Evolutionary conservation across 345 rosid genomes (phyloP), one percentile per base, ranked within the genome.

Genomic region (Eucalyptus leucophloia): DNA sequence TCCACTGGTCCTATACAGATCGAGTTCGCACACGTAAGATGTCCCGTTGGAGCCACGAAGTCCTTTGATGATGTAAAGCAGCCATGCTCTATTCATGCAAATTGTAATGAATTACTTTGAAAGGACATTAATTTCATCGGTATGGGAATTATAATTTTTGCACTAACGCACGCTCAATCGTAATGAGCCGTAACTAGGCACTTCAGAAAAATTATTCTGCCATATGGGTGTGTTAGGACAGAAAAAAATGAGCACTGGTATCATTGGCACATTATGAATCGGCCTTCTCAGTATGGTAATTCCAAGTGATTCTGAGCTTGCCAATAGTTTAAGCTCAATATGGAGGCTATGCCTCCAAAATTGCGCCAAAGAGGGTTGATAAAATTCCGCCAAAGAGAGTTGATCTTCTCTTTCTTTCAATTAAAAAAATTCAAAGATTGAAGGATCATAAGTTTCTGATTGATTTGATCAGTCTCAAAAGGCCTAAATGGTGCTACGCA

Each of bases 251-350:
- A 30, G 18, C 34, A 62, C 0, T 30, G 14, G 9, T 0, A 62
- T n/a, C 80, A 15, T 8, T 17, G 0, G 8, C 67, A 60, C 16
- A 7, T 13, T 13, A 62, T 9, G 1, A 62, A 0, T 6, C 9
- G 17, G 16, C 1, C 18, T 62, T 30, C 34, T 13, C 69, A 13
- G 1, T 1, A 6, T 14, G 72, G 1, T 13, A 0, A 28, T 30
- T 0, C 16, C 77, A 15, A 15, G 9, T 65, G 37, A n/a, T 62
- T 65, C 15, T 1, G 5, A 15, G 19, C 37, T 65, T 65, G 77
- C 11, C 8, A n/a, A 0, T 65, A 15, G 9, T 14, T 65, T 65
- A 65, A 15, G 40, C 77, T 65, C 77, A 15, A 65, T 34, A 40
- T 69, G 81, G 81, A 69, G 81, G 81, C 77, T 69, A 9, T 69